Evolutionary conservation across 2,329 filamentous ascomycete species (phyloP).

Genomic region (Exophiala phaeomuriformis): DNA sequence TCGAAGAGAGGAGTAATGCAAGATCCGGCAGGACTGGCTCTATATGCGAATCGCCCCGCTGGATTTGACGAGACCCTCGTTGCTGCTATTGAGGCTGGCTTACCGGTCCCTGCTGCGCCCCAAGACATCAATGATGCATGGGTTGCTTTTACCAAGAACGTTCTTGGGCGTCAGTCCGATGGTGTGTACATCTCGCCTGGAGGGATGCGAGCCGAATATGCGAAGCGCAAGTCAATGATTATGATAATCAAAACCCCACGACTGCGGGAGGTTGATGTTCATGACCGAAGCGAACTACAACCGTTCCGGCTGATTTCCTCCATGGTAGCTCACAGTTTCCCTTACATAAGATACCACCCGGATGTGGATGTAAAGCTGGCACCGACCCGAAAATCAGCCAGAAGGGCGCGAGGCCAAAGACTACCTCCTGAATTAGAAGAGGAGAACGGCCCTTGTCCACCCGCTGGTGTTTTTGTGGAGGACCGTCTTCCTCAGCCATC

Average conservation of each 20-base stretch:
- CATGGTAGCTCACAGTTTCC: conserved; percentile 23
- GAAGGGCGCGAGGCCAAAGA: not conserved
- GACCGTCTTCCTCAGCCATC: not conserved
- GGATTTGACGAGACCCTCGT: conserved; percentile 24
- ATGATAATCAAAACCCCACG: conserved; percentile 19
- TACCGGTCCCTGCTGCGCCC: conserved; percentile 19
- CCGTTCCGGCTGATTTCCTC: conserved; percentile 21
- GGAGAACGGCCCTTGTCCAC: conserved; percentile 2
- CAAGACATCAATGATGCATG: conserved; percentile 23
- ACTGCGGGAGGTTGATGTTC: conserved; percentile 27
- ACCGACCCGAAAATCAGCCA: not conserved
- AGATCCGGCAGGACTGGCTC: conserved; percentile 14
- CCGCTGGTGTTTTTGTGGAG: conserved; percentile 10
- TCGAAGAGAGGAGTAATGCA: conserved; percentile 15
- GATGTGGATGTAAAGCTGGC: not conserved
- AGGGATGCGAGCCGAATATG: conserved; percentile 14
- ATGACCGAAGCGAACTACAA: conserved; percentile 9
- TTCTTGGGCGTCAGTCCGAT: conserved; percentile 24
- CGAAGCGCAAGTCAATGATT: conserved; percentile 12
- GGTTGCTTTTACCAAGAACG: conserved; percentile 18
- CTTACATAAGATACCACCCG: conserved; percentile 10
- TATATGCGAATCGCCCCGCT: conserved; percentile 22
- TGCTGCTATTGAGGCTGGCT: conserved; percentile 16
- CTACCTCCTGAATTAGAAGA: not conserved
- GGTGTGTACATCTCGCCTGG: conserved; percentile 38